These are phyloP conservation scores for Citrullus mucosospermus DNA, from an alignment of 306 rosid species.

Conservation along the genomic window DNA sequence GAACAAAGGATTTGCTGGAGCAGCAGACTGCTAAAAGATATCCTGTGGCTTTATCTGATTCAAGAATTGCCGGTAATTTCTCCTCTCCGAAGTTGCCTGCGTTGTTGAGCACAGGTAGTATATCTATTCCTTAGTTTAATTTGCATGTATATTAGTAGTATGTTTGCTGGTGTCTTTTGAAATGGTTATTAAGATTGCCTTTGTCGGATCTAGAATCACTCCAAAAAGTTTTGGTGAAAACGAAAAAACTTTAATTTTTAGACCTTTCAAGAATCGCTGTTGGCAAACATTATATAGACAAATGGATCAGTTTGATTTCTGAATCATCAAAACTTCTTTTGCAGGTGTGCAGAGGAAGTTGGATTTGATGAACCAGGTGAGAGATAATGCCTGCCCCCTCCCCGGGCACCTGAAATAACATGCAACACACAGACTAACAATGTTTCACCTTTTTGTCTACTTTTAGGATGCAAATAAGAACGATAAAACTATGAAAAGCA, in stretches of 20 bases:
- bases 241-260: no score
- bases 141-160: neutral
- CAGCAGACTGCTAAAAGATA: constrained; percentile 48
- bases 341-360: constrained; percentile 93
- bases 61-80: constrained; percentile 39
- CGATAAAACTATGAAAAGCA: constrained; percentile 39
- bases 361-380: constrained; percentile 68
- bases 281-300: neutral
- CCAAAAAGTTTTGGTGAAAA: no score
- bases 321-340: neutral
- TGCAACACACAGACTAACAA: no score
- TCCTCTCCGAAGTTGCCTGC: constrained; percentile 49
- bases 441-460: neutral
- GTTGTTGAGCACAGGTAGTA: constrained; percentile 49
- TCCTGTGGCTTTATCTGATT: constrained; percentile 37
- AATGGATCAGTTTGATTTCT: neutral
- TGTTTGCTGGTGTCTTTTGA: no score
- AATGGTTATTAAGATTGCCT: no score
- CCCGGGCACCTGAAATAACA: neutral
- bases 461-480: constrained; percentile 46
- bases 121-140: neutral
- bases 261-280: no score
- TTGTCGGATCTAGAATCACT: no score
- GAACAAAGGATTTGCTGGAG: constrained; percentile 38
- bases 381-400: neutral